Base-by-base conservation (phyloP, 441 rosid species). In the Pelargonium australe region DNA sequence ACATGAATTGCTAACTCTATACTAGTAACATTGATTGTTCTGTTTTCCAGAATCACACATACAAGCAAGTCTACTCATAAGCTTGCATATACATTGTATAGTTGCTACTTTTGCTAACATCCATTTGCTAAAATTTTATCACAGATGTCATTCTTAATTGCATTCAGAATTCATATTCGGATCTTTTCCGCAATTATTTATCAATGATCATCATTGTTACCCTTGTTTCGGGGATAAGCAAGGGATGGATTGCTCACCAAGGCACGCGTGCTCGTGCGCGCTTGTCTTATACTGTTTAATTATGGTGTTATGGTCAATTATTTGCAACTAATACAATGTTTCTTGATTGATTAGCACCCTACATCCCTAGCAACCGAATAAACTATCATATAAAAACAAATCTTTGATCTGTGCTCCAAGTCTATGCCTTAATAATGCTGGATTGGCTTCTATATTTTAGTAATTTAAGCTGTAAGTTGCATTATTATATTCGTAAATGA, bases 341-440 rank as follows among this genome's bases (percentile, higher is more conserved):
- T 53, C 60, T 53, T 14, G 8, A 53, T 53, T 17, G 60, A 53
- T 53, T 53, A 51, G 58, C 58, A 51, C 58, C 58, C 58, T 51
- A 51, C 20, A 53, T 53, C 7, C 23, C 60, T 16, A 53, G 60
- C 60, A 53, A 53, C 60, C 14, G 17, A n/a, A 53, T 4, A 53
- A 53, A 2, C 14, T 12, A 12, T 51, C 16, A 14, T 12, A n/a
- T 51, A 51, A 51, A 51, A 16, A 51, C 58, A 47, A 47, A 11
- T 47, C 4, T 47, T 47, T 47, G 53, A 47, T 10, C n/a, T 47
- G 53, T 47, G 12, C 53, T 47, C 53, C 9, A 2, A 47, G 53
- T 12, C n/a, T 47, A 2, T n/a, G 4, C 2, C 14, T 12, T 51
- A 49, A 49, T 49, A 51, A 51, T 51, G 17, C 58, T n/a, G n/a